Base-by-base conservation (phyloP, 306 rosid species). In the Corylus americana region DNA sequence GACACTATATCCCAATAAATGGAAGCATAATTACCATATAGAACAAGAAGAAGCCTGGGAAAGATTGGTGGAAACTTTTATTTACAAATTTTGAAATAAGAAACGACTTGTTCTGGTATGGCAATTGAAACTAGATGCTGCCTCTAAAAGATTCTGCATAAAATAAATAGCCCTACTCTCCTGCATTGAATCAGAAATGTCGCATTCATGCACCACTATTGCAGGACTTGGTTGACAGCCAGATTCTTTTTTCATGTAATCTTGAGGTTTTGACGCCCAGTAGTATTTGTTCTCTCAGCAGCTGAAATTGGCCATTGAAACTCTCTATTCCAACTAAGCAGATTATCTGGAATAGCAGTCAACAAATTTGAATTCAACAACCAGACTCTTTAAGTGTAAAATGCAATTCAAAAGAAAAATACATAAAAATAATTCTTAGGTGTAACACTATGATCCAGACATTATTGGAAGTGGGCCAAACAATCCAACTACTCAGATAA, bases 251-350 rank as follows among this genome's bases (percentile, higher is more conserved):
- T 78, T 35, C 61, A 35, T 73, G 53, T 70, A 42, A 39, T 75
- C 62, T 2, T 42, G 73, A 25, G 68, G 13, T 35, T 76, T 39
- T 50, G 14, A 17, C 39, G 31, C 47, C 48, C 18, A 2, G 7
- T 39, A 25, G 12, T 64, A 78, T 47, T 0, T 25, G 16, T 50
- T 11, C 51, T 37, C 66, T 4, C 55, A 35, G 13, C 55, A 35
- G 13, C 54, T 71, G 57, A 84, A 39, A 73, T 51, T n/a, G 63
- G 62, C 42, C 31, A 4, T 50, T 29, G 29, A 18, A 17, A n/a
- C 58, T 84, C 58, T 84, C 59, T 22, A 11, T 68, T 62, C 73
- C 70, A 27, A 51, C 73, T 67, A 84, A 57, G 54, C 53, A 48
- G 73, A 79, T 29, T 70, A 29, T 81, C 84, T 84, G 73, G 11